phyloP scores from a whole-genome alignment of 2,329 filamentous ascomycete species.

The Botrytis fragariae region DNA sequence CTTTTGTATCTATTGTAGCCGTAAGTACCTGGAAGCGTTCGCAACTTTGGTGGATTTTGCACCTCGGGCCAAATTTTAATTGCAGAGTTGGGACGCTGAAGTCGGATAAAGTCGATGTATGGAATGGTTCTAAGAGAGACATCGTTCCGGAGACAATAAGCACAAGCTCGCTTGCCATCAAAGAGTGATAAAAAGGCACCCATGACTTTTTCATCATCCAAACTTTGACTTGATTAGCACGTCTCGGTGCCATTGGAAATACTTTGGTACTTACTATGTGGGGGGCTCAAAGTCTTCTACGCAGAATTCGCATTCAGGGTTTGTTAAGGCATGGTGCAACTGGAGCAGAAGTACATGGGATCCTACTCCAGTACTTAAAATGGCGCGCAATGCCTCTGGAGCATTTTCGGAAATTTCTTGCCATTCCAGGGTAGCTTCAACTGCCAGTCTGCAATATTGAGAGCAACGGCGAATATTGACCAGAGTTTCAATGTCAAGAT shows the following conservation, averaged over 20 bases:
- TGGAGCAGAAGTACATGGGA: neutral
- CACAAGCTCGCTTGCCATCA: conserved; percentile 22
- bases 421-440: neutral
- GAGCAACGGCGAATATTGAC: neutral
- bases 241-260: neutral
- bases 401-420: neutral
- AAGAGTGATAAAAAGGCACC: conserved; percentile 25
- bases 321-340: conserved; percentile 5
- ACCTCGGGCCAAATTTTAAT: neutral
- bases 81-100: neutral
- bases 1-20: neutral
- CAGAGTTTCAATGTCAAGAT: conserved; percentile 1
- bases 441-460: neutral
- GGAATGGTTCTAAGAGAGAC: neutral
- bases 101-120: neutral
- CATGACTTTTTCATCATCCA: neutral
- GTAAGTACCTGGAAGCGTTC: neutral
- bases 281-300: neutral
- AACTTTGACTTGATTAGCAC: neutral
- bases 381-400: conserved; percentile 3
- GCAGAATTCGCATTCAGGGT: conserved; percentile 5
- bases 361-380: neutral
- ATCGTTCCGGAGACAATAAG: conserved; percentile 26
- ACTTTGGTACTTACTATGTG: neutral
- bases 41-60: neutral